Base-by-base conservation (phyloP, 1,284 basidiomycete species). In the Heliocybe sulcata region DNA sequence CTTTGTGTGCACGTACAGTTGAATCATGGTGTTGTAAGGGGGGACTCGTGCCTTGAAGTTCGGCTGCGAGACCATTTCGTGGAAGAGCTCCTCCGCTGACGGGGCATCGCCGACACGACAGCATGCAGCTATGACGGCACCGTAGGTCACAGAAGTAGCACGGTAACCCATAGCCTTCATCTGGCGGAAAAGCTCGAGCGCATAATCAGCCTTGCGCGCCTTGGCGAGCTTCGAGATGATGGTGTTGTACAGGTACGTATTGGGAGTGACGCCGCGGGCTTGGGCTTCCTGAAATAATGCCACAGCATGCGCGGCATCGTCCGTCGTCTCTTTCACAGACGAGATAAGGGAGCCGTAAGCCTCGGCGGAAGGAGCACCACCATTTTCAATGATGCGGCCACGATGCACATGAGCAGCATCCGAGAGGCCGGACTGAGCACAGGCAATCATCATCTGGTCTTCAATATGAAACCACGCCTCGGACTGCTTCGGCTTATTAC, bases 21-120 rank as follows among this genome's bases (percentile, higher is more conserved):
- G 97, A 82, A 99, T 98, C 95, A 99, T 98, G 35, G 92, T 98
- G 73, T 98, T 99, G 77, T 84, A 93, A 3, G 96, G 96, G 22
- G 97, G 96, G 1, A 97, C 87, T 6, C 94, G 80, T 8, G 95
- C 87, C 71, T 80, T 87, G 78, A 94, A 98, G 61, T 85, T 85
- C 26, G 72, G 77, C 61, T 86, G 79, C 42, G 69, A 60, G 8
- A 77, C 69, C 96, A 99, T 99, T 72, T 96, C 93, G 54, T 76
- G 69, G 71, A 97, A 98, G 52, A 98, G 72, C 12, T 76, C 75
- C 66, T 92, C 90, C 1, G 97, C 97, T 0, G 86, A 85, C 19
- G 79, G 74, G 19, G 85, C 83, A 69, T 99, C 95, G 2, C 97
- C 96, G 6, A 97, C 94, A 56, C 95, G 83, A 35, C 91, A 92